phyloP scores from a whole-genome alignment of 495 filamentous ascomycete species.

The Aeminium ludgeri region DNA sequence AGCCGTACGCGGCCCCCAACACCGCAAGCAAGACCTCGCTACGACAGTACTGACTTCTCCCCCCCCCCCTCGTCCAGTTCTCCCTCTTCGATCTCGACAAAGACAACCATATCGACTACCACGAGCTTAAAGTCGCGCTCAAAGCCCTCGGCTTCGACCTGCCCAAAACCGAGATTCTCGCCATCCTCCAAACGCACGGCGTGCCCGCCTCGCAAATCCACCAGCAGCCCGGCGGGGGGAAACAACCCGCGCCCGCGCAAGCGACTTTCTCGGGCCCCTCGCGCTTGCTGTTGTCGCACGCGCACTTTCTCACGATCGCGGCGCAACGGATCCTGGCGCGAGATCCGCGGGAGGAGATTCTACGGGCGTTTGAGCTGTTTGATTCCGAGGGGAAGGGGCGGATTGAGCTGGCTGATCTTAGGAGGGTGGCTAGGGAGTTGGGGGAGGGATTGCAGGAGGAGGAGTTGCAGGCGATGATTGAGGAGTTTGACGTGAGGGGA shows the following conservation, averaged over 20 bases:
- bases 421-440: slow-evolving; percentile 74
- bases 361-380: slow-evolving; percentile 82
- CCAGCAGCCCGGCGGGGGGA: slow-evolving; percentile 1
- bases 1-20: slow-evolving; percentile 35
- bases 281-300: slow-evolving; percentile 50
- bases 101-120: slow-evolving; percentile 86
- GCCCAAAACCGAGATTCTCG: slow-evolving; percentile 63
- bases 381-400: slow-evolving; percentile 64
- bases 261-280: slow-evolving; percentile 24
- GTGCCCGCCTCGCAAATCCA: slow-evolving; percentile 28
- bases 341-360: slow-evolving; percentile 80
- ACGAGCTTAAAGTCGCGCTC: slow-evolving; percentile 93
- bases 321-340: slow-evolving; percentile 61
- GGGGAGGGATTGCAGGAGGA: slow-evolving; percentile 85
- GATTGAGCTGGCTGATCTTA: slow-evolving; percentile 71
- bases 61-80: slow-evolving; percentile 41
- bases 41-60: not conserved
- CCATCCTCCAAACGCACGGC: slow-evolving; percentile 54
- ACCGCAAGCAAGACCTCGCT: no score
- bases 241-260: slow-evolving; percentile 22
- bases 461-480: slow-evolving; percentile 88
- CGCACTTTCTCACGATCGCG: slow-evolving; percentile 61
- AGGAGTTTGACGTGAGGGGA: slow-evolving; percentile 92
- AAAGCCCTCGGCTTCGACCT: slow-evolving; percentile 90
- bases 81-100: slow-evolving; percentile 94